Evolutionary conservation across 1,284 basidiomycete species (phyloP).

Genomic region (Austroboletus niveus): DNA sequence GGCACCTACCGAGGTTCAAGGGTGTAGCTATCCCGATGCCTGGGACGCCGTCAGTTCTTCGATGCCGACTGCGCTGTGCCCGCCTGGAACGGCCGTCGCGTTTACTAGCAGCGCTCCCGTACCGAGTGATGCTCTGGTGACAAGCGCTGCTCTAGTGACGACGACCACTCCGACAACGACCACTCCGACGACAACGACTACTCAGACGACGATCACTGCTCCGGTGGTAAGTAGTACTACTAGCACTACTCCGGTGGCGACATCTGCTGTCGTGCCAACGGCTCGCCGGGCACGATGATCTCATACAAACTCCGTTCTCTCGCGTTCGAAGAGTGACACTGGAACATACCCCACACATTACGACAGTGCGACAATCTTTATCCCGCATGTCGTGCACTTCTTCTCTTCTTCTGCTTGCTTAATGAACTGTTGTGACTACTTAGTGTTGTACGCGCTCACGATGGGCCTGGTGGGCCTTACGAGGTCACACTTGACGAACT

Average conservation of each 20-base stretch:
- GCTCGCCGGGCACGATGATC: slow-evolving; percentile 9
- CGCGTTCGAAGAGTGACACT: not conserved
- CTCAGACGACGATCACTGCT: no score
- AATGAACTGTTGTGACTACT: slow-evolving; percentile 1
- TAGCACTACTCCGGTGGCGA: slow-evolving; percentile 4
- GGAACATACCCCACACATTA: not conserved
- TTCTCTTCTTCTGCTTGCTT: not conserved
- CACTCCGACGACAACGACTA: no score
- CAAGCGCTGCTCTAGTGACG: no score
- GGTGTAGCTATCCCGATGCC: slow-evolving; percentile 64
- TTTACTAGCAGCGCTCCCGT: not conserved
- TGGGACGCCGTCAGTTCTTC: slow-evolving; percentile 53
- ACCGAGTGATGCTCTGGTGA: no score
- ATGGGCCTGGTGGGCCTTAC: not conserved
- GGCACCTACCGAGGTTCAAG: slow-evolving; percentile 56
- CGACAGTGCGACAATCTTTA: not conserved
- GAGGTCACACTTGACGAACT: not conserved
- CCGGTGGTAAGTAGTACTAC: no score
- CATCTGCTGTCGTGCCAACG: slow-evolving; percentile 1
- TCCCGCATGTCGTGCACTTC: not conserved
- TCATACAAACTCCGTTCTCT: not conserved
- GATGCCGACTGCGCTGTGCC: slow-evolving; percentile 48
- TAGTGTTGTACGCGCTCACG: not conserved
- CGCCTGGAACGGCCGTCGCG: slow-evolving; percentile 34
- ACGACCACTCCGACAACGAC: no score